phyloP scores from a whole-genome alignment of 176 grass and related monocot species.

The Cenchrus purpureus region DNA sequence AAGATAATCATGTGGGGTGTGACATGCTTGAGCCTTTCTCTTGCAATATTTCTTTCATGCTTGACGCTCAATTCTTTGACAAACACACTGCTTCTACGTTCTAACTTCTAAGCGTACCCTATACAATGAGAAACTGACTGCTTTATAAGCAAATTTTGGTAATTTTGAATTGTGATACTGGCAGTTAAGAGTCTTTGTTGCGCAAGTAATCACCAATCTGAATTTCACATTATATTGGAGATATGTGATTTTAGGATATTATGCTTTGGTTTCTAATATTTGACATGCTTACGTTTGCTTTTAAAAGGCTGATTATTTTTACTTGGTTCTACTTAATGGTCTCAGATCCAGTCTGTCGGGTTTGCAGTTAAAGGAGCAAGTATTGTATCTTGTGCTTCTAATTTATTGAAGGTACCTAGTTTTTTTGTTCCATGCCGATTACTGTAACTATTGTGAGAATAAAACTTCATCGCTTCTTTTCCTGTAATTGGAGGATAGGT shows the following conservation, averaged over 20 bases:
- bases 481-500: constrained; percentile 61
- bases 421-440: constrained; percentile 29
- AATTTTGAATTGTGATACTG: constrained; percentile 17
- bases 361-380: constrained; percentile 99
- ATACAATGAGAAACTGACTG: neutral
- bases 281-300: constrained; percentile 19
- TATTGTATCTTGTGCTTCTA: constrained; percentile 92
- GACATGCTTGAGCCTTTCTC: constrained; percentile 20
- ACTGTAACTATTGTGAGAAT: constrained; percentile 14
- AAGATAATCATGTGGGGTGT: neutral
- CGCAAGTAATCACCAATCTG: neutral
- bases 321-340: constrained; percentile 33
- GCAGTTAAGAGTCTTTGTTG: neutral
- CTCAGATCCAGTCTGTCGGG: constrained; percentile 80
- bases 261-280: neutral
- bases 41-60: constrained; percentile 19
- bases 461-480: constrained; percentile 28
- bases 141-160: neutral
- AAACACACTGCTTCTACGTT: neutral
- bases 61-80: constrained; percentile 23
- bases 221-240: constrained; percentile 34
- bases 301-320: constrained; percentile 35
- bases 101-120: neutral
- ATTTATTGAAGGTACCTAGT: constrained; percentile 76
- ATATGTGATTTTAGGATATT: neutral